These are phyloP conservation scores for Hibiscus trionum DNA, from an alignment of 345 rosid species.

Conservation along the genomic window DNA sequence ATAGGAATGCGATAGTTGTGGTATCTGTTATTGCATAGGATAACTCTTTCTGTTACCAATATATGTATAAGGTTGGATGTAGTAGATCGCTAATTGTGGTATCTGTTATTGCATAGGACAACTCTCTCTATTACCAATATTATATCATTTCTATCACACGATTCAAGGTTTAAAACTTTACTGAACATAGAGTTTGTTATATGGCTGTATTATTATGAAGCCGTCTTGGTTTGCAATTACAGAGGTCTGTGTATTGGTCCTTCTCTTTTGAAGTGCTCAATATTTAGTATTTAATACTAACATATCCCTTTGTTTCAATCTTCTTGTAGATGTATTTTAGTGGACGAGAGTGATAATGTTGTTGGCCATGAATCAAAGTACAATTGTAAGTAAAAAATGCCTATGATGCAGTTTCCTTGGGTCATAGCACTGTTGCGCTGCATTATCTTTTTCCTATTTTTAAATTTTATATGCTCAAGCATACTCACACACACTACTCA, in stretches of 20 bases:
- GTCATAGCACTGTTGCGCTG: neutral
- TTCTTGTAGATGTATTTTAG: slow-evolving; percentile 74
- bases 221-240: neutral
- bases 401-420: neutral
- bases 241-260: neutral
- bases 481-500: no score
- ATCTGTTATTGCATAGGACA: neutral
- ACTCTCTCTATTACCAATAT: neutral
- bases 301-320: neutral
- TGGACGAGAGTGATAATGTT: slow-evolving; percentile 69
- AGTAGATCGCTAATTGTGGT: neutral
- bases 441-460: neutral
- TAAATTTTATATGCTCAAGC: no score
- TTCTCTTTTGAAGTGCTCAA: neutral
- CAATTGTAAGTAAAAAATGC: slow-evolving; percentile 52
- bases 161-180: neutral
- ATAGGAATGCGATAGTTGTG: neutral
- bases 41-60: neutral
- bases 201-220: neutral
- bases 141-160: neutral
- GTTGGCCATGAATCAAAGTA: slow-evolving; percentile 84
- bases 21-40: neutral
- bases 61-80: no score
- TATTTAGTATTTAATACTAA: neutral
- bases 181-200: neutral